Base-by-base conservation (phyloP, 495 filamentous ascomycete genomes). In the Clohesyomyces aquaticus region DNA sequence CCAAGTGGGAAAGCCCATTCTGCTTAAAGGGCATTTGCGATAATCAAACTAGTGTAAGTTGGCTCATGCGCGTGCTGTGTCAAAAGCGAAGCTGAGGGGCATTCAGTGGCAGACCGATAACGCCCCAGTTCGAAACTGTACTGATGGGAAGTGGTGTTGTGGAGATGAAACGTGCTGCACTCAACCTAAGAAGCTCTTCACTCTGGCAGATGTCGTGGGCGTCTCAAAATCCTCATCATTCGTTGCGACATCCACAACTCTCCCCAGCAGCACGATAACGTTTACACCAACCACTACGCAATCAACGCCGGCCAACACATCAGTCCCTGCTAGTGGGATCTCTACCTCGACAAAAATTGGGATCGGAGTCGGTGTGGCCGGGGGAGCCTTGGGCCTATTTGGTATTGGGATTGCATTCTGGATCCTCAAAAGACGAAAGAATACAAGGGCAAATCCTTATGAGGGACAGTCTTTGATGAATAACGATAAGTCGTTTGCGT, bases 1-100 rank as follows among this genome's bases (percentile, higher is more conserved):
- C 56, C 1, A 59, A 42, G 18, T 59, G 56, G 56, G 22, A 59
- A 27, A 59, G 56, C 22, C 56, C 55, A 42, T 59, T 35, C 21
- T 59, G 56, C 22, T 50, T 59, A 27, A 50, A 50, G 56, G 22
- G 28, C 38, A 45, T 59, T 1, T 59, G 56, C n/a, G n/a, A n/a
- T 38, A 41, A 59, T 22, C 28, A 26, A 8, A 27, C 25, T 16
- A n/a, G 19, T 23, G 56, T 59, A 41, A 6, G 56, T 59, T 16
- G 12, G 6, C 12, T n/a, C n/a, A 12, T 25, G 22, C 9, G 29
- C 19, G 6, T 12, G 41, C 3, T 55, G 12, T 6, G 29, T 10
- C 16, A 42, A 35, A 8, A 19, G 32, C 3, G 12, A 29, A 3
- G 56, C 45, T 59, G 16, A 59, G 9, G 25, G 2, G 3, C 3